Conservation (phyloP, 148 eudicot genomes). For the Fagopyrum homotropicum region DNA sequence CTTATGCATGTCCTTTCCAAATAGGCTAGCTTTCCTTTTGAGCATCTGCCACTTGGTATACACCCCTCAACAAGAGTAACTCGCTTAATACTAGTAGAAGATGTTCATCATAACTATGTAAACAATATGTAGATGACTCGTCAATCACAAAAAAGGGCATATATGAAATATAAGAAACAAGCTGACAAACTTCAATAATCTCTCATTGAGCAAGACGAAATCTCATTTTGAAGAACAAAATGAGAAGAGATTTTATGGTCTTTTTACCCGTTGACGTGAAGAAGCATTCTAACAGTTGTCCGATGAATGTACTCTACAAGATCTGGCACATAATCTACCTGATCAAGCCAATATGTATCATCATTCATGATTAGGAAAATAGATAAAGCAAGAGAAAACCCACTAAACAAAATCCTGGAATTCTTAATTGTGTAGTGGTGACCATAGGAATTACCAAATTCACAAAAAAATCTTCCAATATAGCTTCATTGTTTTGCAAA, state of each 20-base stretch:
- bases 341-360: conserved; percentile 20
- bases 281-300: conserved; percentile 76
- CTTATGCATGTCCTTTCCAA: not conserved
- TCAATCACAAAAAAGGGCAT: not conserved
- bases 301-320: conserved; percentile 78
- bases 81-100: not conserved
- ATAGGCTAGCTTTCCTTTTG: not conserved
- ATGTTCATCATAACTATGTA: not conserved
- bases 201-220: not conserved
- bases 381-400: conserved; percentile 6
- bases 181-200: not conserved
- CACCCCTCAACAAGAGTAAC: not conserved
- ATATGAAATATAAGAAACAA: not conserved
- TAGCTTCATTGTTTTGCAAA: conserved; percentile 58
- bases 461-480: conserved; percentile 84
- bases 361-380: not conserved
- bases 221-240: not conserved
- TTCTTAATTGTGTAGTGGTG: not conserved
- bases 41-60: not conserved
- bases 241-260: not conserved
- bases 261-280: conserved; percentile 76
- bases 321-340: conserved; percentile 95
- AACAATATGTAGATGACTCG: not conserved
- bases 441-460: conserved; percentile 48
- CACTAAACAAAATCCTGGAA: not conserved